A percentile compares a stretch with the other conserved stretches of the same genome.
phyloP scores from a whole-genome alignment of 176 grass and related monocot species.

The Oryza nivara region DNA sequence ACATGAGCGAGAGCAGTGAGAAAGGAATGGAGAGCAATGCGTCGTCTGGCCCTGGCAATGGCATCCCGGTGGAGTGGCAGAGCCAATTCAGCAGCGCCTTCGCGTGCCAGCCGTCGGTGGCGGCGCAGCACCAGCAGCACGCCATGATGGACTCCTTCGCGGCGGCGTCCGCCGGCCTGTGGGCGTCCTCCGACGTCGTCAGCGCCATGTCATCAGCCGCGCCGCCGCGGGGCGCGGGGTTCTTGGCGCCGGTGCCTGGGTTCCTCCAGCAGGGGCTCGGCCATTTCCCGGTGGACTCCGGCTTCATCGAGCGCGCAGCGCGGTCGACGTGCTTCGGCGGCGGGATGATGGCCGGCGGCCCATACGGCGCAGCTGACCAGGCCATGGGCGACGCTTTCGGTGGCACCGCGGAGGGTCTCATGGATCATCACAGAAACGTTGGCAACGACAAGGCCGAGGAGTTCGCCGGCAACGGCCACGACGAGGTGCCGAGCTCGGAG shows the following conservation, averaged over 20 bases:
- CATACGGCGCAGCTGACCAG: constrained; percentile 47
- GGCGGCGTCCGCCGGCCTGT: constrained; percentile 46
- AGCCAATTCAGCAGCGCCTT: constrained; percentile 53
- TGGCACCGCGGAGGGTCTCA: constrained; percentile 35
- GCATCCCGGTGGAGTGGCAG: constrained; percentile 60
- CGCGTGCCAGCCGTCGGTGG: constrained; percentile 34
- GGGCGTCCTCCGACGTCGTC: constrained; percentile 45
- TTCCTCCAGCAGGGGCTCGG: constrained; percentile 55
- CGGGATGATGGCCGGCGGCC: constrained; percentile 30
- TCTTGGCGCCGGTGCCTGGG: constrained; percentile 53
- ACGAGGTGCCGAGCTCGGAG: constrained; percentile 50
- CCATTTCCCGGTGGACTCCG: constrained; percentile 75
- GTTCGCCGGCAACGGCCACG: constrained; percentile 47
- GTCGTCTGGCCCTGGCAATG: constrained; percentile 35
- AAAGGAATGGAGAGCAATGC: constrained; percentile 59
- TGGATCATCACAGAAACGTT: constrained; percentile 47
- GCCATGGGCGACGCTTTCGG: constrained; percentile 44
- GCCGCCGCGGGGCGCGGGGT: constrained; percentile 16
- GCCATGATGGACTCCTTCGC: constrained; percentile 60
- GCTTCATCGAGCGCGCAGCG: constrained; percentile 80
- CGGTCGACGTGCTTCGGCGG: constrained; percentile 72
- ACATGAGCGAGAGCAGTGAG: constrained; percentile 60
- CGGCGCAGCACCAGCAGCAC: constrained; percentile 35
- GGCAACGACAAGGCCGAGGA: constrained; percentile 52
- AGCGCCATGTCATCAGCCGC: constrained; percentile 26